Evolutionary conservation across 164 flowering plant species (phyloP), one percentile per base, ranked within the genome.

Genomic region (Taxillus chinensis): DNA sequence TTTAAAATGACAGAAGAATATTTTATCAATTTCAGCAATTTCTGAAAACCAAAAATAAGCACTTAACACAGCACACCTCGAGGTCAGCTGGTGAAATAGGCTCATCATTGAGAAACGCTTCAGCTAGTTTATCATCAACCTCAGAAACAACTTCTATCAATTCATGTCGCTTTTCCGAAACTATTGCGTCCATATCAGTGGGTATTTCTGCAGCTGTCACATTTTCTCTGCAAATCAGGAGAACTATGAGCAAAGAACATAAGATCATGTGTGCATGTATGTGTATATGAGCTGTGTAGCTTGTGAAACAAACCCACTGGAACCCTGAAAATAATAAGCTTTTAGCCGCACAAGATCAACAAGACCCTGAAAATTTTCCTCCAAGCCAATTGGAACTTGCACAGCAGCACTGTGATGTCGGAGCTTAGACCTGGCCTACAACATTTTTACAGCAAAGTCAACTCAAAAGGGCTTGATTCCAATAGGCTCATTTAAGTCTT

Each of bases 331-430:
- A 69, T 72, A 83, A 64, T 76, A 81, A 57, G 99, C 93, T 77
- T 91, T 91, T 62, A 80, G 38, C 40, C 80, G 82, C 65, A 95
- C 99, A 73, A 95, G 92, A 69, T 95, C 99, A 61, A 95, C 73
- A 73, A 95, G 96, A 67, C 97, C 99, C 77, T 87, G 75, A 65
- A 95, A 87, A 43, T 91, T 75, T 2, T 95, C 99, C 73, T 95
- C 99, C 77, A 95, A 75, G 38, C 99, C 99, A 69, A 95, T 89
- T 40, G 99, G 99, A 63, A 89, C 87, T 79, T 95, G 99, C 45
- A 95, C 84, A n/a, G 99, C 98, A 67, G 99, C 99, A 85, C 87
- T 83, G 64, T 95, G 96, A 75, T 95, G 98, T 49, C 96, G 86
- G 51, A 95, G 92, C 77, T 95, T 95, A 5, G 95, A 65, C 74